Conservation (phyloP, 2,329 filamentous ascomycete species). For the Fusarium clavum region DNA sequence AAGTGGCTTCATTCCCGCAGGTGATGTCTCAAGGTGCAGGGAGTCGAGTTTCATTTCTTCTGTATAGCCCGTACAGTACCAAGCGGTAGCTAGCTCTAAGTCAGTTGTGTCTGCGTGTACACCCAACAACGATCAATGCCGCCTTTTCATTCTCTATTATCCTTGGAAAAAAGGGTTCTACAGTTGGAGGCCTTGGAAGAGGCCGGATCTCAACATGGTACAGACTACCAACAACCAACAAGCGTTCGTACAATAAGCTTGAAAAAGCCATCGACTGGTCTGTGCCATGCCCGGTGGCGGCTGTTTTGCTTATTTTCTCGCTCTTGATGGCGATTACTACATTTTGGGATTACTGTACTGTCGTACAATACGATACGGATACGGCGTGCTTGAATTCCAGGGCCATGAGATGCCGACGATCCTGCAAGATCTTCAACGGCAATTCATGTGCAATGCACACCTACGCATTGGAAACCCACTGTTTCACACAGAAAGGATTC, state of each 20-base stretch:
- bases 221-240: constrained; percentile 24
- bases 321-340: constrained; percentile 37
- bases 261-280: constrained; percentile 11
- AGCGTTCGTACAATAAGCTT: neutral
- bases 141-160: constrained; percentile 21
- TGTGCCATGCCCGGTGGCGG: constrained; percentile 1
- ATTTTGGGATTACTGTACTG: constrained; percentile 19
- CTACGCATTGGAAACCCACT: constrained; percentile 13
- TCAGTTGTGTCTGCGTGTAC: constrained; percentile 28
- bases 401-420: constrained; percentile 28
- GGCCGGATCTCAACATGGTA: constrained; percentile 32
- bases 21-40: constrained; percentile 9
- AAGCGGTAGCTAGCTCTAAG: constrained; percentile 25
- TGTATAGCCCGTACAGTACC: constrained; percentile 8
- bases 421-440: constrained; percentile 34
- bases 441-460: constrained; percentile 20
- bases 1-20: constrained; percentile 30
- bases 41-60: constrained; percentile 25
- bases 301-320: constrained; percentile 11
- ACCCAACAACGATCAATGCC: constrained; percentile 35
- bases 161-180: constrained; percentile 26
- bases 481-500: constrained; percentile 16
- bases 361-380: neutral
- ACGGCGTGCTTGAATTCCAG: neutral
- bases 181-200: constrained; percentile 17